Evolutionary conservation across 2,329 filamentous ascomycete genomes (phyloP).

Genomic region (Sporothrix humicola): DNA sequence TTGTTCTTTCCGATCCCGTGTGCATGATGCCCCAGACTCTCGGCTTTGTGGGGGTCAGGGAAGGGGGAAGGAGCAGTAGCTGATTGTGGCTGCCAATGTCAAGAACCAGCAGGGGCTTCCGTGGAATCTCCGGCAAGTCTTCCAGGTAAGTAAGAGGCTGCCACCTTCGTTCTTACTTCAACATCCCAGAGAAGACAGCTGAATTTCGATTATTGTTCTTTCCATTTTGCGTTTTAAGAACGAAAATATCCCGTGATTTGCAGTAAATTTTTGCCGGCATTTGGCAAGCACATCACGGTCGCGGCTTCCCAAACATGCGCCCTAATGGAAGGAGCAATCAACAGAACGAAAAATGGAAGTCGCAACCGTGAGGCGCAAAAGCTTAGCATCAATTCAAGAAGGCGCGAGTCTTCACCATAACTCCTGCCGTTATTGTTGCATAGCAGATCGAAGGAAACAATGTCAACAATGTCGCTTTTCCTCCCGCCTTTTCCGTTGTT

Average conservation of each 20-base stretch:
- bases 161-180: too few relatives aligned
- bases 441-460: background rate
- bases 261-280: background rate
- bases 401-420: background rate
- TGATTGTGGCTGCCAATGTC: background rate
- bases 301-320: background rate
- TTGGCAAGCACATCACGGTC: background rate
- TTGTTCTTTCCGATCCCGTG: background rate
- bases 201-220: too few relatives aligned
- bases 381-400: background rate
- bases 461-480: too few relatives aligned
- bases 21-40: background rate
- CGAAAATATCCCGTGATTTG: background rate
- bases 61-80: background rate
- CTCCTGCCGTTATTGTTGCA: conserved; percentile 1
- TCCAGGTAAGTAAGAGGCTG: too few relatives aligned
- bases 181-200: too few relatives aligned
- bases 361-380: background rate
- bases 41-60: background rate
- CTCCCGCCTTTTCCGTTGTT: too few relatives aligned
- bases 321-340: background rate
- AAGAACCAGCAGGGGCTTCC: background rate
- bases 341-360: background rate
- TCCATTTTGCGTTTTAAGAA: too few relatives aligned
- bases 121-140: background rate